These are phyloP conservation scores for Xerocomus potaroensis DNA, from an alignment of 768 basidiomycete genomes.

Conservation along the genomic window DNA sequence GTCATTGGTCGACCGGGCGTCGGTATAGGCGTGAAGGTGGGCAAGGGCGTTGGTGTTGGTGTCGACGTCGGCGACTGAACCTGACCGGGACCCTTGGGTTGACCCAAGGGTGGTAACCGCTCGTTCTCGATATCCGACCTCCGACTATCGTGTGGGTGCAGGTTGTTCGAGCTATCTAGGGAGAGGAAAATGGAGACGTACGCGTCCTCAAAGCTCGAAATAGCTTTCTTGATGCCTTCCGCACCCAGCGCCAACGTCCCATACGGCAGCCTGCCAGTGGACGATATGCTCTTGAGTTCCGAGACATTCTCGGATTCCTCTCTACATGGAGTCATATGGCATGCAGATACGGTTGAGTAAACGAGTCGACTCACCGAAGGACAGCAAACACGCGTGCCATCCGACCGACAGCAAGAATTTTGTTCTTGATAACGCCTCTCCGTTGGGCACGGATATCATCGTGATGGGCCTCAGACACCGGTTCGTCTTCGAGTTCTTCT, in stretches of 20 bases:
- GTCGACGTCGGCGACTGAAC: background rate
- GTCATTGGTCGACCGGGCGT: conserved; percentile 9
- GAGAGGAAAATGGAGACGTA: conserved; percentile 30
- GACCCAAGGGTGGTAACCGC: conserved; percentile 18
- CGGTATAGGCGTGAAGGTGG: conserved; percentile 1
- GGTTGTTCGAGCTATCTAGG: background rate
- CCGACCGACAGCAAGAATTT: conserved; percentile 65
- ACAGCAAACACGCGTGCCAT: conserved; percentile 68
- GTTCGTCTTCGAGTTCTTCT: conserved; percentile 86
- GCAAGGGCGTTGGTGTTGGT: background rate
- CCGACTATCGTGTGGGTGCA: conserved; percentile 10
- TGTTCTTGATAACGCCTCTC: conserved; percentile 62
- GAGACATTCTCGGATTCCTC: conserved; percentile 72
- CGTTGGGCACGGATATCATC: conserved; percentile 36
- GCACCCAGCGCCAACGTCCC: conserved; percentile 58
- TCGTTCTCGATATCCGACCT: conserved; percentile 28
- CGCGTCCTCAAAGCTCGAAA: conserved; percentile 66
- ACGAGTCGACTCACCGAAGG: conserved; percentile 44
- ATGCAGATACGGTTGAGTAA: background rate
- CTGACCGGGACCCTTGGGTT: conserved; percentile 9
- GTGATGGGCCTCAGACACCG: conserved; percentile 20
- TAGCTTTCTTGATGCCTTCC: conserved; percentile 71
- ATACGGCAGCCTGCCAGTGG: conserved; percentile 45
- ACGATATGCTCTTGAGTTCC: conserved; percentile 62
- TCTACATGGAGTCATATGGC: conserved; percentile 9